Evolutionary conservation across 495 filamentous ascomycete species (phyloP), one percentile per base, ranked within the genome.

Genomic region (Tuber magnatum): DNA sequence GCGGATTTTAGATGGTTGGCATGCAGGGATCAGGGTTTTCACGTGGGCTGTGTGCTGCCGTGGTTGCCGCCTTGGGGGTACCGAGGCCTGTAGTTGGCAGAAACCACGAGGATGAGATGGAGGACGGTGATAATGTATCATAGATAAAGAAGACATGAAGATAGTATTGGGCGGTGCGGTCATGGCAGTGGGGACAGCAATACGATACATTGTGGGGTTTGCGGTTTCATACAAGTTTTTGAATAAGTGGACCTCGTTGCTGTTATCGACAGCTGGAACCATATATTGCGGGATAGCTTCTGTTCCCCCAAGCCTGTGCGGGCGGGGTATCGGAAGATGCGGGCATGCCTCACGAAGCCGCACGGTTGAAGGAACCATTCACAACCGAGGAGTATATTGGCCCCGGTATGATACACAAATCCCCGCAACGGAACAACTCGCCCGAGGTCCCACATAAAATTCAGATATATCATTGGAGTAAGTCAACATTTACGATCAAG

Each of bases 11-110:
- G n/a, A n/a, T n/a, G n/a, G n/a, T n/a, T n/a, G n/a, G n/a, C n/a
- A n/a, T n/a, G n/a, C n/a, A n/a, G n/a, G n/a, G n/a, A n/a, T n/a
- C 83, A 2, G 73, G 74, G 39, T 84, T 85, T 76, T 84, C 84
- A 74, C 82, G 83, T 61, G 83, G 83, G 9, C 79, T 84, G 28
- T 83, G 82, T 69, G 83, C 80, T 10, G 72, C 83, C 68, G 82
- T 80, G 44, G 79, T 84, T 41, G 81, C 83, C 69, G 76, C 80
- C 28, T 72, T 81, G 18, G 73, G 82, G 44, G 78, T 84, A 28
- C 73, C 82, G 39, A 79, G 79, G 69, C 76, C 79, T 18, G 77
- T 76, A 32, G 71, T 82, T 38, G 35, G 74, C 40, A 78, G 80
- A 14, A 73, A 74, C 12, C 20, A 75, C 51, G 38, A 56, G 20